Base-by-base conservation (phyloP, 495 filamentous ascomycete genomes). In the Penicillium steckii region DNA sequence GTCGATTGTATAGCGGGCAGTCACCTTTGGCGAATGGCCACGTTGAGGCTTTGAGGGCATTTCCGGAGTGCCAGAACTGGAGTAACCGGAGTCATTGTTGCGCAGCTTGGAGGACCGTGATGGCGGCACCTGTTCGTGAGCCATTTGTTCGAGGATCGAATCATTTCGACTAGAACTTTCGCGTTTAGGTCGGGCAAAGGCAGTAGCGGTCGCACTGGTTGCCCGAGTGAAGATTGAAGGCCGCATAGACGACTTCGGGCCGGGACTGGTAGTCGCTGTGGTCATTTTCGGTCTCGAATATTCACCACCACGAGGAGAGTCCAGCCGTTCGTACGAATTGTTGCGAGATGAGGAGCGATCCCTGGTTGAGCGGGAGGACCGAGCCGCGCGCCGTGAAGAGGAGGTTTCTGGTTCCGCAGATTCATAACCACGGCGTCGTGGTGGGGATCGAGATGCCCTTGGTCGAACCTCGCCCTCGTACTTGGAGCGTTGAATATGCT, bases 61-160 rank as follows among this genome's bases (percentile, higher is more conserved):
- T 21, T 77, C 73, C 10, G 75, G 67, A 1, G 72, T 75, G 27
- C 62, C 64, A 32, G 75, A 68, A 48, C 73, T 77, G 9, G 71
- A 77, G 48, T 77, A 75, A 9, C 73, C 73, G 4, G 76, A 78
- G 37, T 80, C 77, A 22, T 73, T 60, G 4, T 76, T 69, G 4
- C 68, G 52, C 15, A 67, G 52, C 46, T 67, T 75, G 4, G 74
- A 66, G 15, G 74, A 50, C 5, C 73, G 72, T 23, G 54, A 15
- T 8, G 33, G 32, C 8, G 68, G 61, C 13, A 57, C 30, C 7
- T 57, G 37, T 18, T 61, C 50, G 17, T 53, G 56, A 18, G 50
- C 57, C 67, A 67, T 70, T 18, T 56, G 41, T 18, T 57, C 29
- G 27, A 70, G 60, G 9, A 29, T 26, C 1, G 55, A 48, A 4